Evolutionary conservation across 352 stramenopile genomes (phyloP), one percentile per base, ranked within the genome.

Genomic region (Pythium plurisporium): DNA sequence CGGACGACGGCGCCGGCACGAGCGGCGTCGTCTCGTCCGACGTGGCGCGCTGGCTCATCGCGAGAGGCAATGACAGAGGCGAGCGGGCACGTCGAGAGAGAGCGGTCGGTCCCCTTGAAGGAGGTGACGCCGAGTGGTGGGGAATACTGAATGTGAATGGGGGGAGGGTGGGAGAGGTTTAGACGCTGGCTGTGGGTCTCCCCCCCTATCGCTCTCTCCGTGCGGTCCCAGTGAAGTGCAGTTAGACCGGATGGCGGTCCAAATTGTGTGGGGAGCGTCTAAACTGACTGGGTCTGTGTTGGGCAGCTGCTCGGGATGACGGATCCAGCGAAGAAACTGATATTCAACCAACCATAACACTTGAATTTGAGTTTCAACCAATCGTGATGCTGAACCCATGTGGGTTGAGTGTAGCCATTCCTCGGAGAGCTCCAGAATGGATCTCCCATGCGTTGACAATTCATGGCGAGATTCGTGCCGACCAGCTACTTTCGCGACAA

Each of bases 11-110:
- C 30, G 50, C 29, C 14, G 59, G 43, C 42, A 66, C 25, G 50
- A 67, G 59, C 59, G 59, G 59, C 52, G 59, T 62, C 51, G 56
- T 53, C 46, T 67, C 59, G 36, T 49, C 37, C 3, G 27, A 38
- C 17, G 1, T 23, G 10, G 59, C 37, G 12, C 20, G 15, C 25
- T 48, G 30, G 50, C 59, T 65, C 59, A 65, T 65, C n/a, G 20
- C 11, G 45, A n/a, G 2, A 46, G 20, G 5, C n/a, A 46, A n/a
- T 5, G 19, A 10, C 20, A 30, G 22, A 46, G 27, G 15, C 37
- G 33, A 17, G 11, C 12, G 17, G 4, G 20, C 19, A 17, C 40
- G 23, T 29, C 40, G 22, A 15, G 37, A 15, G 4, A 15, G 37
- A 43, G 12, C 20, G 2, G 17, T 11, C 26, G 3, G 17, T 11